phyloP scores from a whole-genome alignment of 257 asterid genomes.

The Scutellaria minor region DNA sequence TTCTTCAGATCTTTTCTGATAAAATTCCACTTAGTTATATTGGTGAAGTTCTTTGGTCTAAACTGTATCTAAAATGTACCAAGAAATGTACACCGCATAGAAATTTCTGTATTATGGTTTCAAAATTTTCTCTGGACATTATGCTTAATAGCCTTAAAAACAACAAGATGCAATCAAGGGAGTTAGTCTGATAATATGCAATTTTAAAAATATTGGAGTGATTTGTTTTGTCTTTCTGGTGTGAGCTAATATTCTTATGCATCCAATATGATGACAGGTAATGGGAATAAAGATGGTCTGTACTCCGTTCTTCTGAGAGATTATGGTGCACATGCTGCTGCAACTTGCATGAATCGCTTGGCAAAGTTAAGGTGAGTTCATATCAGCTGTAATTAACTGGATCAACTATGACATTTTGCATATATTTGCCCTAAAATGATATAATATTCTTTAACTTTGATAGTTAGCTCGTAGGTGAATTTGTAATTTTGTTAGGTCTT shows the following conservation, averaged over 20 bases:
- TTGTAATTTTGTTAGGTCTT: no score
- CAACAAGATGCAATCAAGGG: conserved; percentile 6
- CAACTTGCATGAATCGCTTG: conserved; percentile 94
- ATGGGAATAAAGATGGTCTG: conserved; percentile 94
- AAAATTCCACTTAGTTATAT: not conserved
- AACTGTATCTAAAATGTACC: not conserved
- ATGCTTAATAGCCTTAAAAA: conserved; percentile 18
- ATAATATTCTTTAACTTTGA: no score
- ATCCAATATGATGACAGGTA: conserved; percentile 60
- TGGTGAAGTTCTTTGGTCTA: conserved; percentile 13
- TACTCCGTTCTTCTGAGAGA: conserved; percentile 95
- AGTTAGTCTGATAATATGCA: conserved; percentile 27
- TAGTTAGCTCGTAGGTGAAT: no score
- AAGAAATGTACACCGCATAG: not conserved
- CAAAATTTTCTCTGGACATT: conserved; percentile 1
- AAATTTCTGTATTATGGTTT: not conserved
- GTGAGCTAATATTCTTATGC: conserved; percentile 23
- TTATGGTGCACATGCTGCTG: conserved; percentile 85
- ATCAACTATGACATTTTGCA: conserved; percentile 13
- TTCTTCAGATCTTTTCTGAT: not conserved
- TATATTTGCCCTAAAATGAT: no score
- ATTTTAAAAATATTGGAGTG: not conserved
- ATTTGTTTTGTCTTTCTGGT: conserved; percentile 21
- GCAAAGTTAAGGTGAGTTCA: conserved; percentile 83
- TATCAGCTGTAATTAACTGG: conserved; percentile 20